Evolutionary conservation across 2,329 filamentous ascomycete genomes (phyloP), one percentile per base, ranked within the genome.

Genomic region (Chaetothyriales sp.): DNA sequence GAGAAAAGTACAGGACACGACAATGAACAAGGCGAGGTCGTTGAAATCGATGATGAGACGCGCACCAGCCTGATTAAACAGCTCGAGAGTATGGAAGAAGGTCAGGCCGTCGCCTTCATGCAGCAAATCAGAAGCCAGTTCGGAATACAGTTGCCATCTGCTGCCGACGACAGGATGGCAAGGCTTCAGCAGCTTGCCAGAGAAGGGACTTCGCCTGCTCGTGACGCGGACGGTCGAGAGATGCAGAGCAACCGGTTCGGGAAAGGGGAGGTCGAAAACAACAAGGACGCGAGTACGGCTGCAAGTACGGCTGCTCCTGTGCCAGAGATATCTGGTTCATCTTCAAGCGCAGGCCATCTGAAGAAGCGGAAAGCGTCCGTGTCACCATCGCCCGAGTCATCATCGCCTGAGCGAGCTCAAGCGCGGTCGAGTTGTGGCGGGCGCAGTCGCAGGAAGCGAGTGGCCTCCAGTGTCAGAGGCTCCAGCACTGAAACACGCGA

Each of bases 361-460:
- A 56, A 46, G 43, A 59, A 59, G 45, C 53, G 57, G 18, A 59
- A 58, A 46, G 53, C 55, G 18, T 49, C 51, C 2, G 48, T 50
- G 6, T 53, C 49, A 32, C 43, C 36, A 22, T 20, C 44, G 18
- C 12, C 26, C 36, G 53, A n/a, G 6, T 53, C 49, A 32, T 36
- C 36, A 22, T 20, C 44, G 18, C 12, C 26, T 39, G 53, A 50
- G 20, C 54, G 53, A 39, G 22, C 28, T 12, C 32, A 39, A 22
- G 51, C 36, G n/a, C 46, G 19, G 22, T 44, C 47, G 19, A 47
- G 42, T 44, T 55, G 53, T 28, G 53, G 53, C 25, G 48, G 48
- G 18, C 52, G 51, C 44, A 53, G 55, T 46, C 52, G 53, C 9
- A 54, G 52, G 20, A 57, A 59, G 51, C 52, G 57, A 47, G 43